A percentile compares a stretch with the other conserved stretches of the same genome.
These are phyloP conservation scores for Cryphonectria carpinicola DNA, from an alignment of 2,329 filamentous ascomycete genomes.

Conservation along the genomic window DNA sequence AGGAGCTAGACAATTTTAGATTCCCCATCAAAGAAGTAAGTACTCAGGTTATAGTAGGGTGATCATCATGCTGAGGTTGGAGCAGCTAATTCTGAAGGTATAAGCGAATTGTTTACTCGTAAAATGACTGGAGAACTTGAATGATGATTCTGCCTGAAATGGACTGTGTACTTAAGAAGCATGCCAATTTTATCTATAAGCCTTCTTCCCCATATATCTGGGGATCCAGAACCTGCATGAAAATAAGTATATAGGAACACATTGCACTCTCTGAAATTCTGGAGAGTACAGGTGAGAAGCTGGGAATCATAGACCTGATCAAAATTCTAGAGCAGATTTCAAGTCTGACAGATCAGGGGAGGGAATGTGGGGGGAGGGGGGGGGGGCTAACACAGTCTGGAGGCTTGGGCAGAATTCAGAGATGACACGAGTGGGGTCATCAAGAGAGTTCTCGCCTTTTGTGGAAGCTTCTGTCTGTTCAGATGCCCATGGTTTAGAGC, in stretches of 20 bases:
- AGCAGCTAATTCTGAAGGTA: not conserved
- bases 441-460: not conserved
- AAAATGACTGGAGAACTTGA: no score
- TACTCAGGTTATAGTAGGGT: not conserved
- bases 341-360: not conserved
- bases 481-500: not conserved
- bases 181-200: no score
- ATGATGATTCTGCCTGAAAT: not conserved
- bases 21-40: no score
- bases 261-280: not conserved
- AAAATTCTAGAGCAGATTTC: not conserved
- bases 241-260: not conserved
- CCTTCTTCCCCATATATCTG: not conserved
- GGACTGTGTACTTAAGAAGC: no score
- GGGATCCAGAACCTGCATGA: accelerated
- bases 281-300: not conserved
- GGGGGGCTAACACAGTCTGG: not conserved
- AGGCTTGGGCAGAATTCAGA: not conserved
- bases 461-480: no score
- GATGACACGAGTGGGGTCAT: not conserved
- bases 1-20: not conserved
- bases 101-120: no score
- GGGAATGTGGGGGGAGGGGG: not conserved
- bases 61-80: not conserved
- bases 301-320: not conserved